Percentiles rank a stretch among this genome's conserved stretches.
Conservation (phyloP, 2,329 filamentous ascomycete species). For the Fusarium algeriense region DNA sequence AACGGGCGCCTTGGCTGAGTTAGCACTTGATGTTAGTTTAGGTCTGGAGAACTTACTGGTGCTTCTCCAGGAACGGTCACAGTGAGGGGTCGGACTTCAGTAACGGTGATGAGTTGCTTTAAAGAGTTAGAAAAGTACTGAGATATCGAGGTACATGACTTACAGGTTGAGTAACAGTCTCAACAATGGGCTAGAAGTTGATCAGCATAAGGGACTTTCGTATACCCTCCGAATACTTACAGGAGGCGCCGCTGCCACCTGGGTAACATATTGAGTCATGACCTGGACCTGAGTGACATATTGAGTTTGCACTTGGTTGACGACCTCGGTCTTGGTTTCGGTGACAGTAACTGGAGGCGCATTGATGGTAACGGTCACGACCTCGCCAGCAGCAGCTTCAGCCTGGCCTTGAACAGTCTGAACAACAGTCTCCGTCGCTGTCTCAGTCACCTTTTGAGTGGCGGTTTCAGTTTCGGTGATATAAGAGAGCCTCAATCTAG, state of each 20-base stretch:
- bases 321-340: slow-evolving; percentile 20
- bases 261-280: slow-evolving; percentile 22
- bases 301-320: slow-evolving; percentile 35
- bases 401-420: slow-evolving; percentile 20
- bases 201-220: not conserved
- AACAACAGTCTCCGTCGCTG: slow-evolving; percentile 24
- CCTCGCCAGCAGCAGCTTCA: slow-evolving; percentile 11
- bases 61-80: slow-evolving; percentile 34
- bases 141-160: not conserved
- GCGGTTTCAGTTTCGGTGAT: slow-evolving; percentile 45
- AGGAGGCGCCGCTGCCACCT: slow-evolving; percentile 27
- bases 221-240: slow-evolving; percentile 13
- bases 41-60: slow-evolving; percentile 24
- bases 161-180: slow-evolving; percentile 25
- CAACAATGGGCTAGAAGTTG: slow-evolving; percentile 20
- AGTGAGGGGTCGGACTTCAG: slow-evolving; percentile 28
- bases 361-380: slow-evolving; percentile 39
- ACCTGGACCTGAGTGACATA: slow-evolving; percentile 27
- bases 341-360: slow-evolving; percentile 27
- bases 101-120: slow-evolving; percentile 31
- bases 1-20: slow-evolving; percentile 24
- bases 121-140: not conserved
- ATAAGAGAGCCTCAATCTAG: slow-evolving; percentile 42
- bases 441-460: slow-evolving; percentile 39
- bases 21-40: not conserved